Percentiles rank a stretch among this genome's conserved stretches.
phyloP scores from a whole-genome alignment of 805 yeast genomes.

The Metschnikowia chrysomelidarum region DNA sequence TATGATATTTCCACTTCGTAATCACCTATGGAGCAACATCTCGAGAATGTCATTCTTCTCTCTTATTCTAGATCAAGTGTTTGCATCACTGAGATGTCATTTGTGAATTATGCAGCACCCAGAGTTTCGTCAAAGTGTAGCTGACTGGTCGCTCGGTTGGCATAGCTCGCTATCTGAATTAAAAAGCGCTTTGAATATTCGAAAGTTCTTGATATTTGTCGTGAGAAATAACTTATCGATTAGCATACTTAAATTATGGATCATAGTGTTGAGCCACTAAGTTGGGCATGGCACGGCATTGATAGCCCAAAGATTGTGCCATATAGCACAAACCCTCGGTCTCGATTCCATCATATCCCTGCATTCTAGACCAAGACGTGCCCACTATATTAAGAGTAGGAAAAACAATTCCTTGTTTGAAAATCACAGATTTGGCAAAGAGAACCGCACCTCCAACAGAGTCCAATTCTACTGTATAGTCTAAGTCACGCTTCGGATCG shows the following conservation, averaged over 20 bases:
- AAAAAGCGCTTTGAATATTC: too few species aligned
- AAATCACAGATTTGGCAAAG: slow-evolving; percentile 40
- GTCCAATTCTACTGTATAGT: slow-evolving; percentile 30
- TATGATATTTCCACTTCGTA: too few species aligned
- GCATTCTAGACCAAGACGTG: slow-evolving; percentile 43
- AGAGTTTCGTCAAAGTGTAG: too few species aligned
- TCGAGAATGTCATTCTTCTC: too few species aligned
- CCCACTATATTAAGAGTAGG: slow-evolving; percentile 47
- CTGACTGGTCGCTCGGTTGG: too few species aligned
- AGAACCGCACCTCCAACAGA: slow-evolving; percentile 53
- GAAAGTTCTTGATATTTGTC: too few species aligned
- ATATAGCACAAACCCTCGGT: slow-evolving; percentile 51
- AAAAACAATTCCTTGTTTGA: slow-evolving; percentile 45
- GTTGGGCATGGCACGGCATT: slow-evolving; percentile 51
- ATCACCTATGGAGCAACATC: too few species aligned
- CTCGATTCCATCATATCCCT: slow-evolving; percentile 54
- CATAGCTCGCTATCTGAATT: too few species aligned
- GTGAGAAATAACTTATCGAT: too few species aligned
- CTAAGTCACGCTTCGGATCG: slow-evolving; percentile 4
- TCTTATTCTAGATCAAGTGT: too few species aligned
- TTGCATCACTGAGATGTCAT: too few species aligned
- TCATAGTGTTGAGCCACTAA: slow-evolving; percentile 36
- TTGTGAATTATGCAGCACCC: too few species aligned
- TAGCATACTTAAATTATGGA: background rate
- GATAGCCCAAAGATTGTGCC: slow-evolving; percentile 43